Percentiles rank a stretch among this genome's conserved stretches.
phyloP scores from a whole-genome alignment of 2,329 filamentous ascomycete genomes.

The Diplodia intermedia region DNA sequence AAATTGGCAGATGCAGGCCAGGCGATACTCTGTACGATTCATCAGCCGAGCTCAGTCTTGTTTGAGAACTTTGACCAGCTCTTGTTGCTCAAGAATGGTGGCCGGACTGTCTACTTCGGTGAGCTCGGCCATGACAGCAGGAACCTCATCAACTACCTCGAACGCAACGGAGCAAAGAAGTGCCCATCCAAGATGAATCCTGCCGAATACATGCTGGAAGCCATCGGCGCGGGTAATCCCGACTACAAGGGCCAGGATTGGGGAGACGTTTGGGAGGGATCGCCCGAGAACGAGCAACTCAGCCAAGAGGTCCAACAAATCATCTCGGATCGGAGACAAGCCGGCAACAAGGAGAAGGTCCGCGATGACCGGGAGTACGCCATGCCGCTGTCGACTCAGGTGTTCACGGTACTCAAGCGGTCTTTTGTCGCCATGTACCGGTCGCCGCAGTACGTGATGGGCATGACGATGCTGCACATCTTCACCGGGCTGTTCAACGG shows the following conservation, averaged over 20 bases:
- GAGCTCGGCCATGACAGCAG: slow-evolving; percentile 56
- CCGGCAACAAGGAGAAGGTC: slow-evolving; percentile 43
- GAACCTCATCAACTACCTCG: slow-evolving; percentile 58
- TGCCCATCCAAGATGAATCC: slow-evolving; percentile 62
- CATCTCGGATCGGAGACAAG: slow-evolving; percentile 44
- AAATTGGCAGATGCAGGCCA: slow-evolving; percentile 72
- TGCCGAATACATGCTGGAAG: slow-evolving; percentile 61
- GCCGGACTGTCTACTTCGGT: slow-evolving; percentile 72
- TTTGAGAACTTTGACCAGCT: slow-evolving; percentile 72
- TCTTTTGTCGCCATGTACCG: slow-evolving; percentile 69
- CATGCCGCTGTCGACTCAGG: slow-evolving; percentile 52
- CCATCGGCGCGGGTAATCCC: slow-evolving; percentile 52
- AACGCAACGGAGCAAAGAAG: slow-evolving; percentile 59
- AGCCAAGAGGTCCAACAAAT: slow-evolving; percentile 52
- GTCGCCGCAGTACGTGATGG: slow-evolving; percentile 70
- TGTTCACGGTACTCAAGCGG: slow-evolving; percentile 51
- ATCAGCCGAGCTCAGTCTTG: slow-evolving; percentile 71
- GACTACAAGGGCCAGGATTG: slow-evolving; percentile 55
- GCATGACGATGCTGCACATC: slow-evolving; percentile 66
- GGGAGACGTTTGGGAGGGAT: slow-evolving; percentile 55
- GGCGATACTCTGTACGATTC: slow-evolving; percentile 72
- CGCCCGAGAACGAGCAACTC: slow-evolving; percentile 48
- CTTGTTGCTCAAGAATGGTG: slow-evolving; percentile 68
- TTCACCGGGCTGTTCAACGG: slow-evolving; percentile 57
- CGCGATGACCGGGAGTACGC: slow-evolving; percentile 55